Evolutionary conservation across 768 basidiomycete species (phyloP).

Genomic region (Suillus decipiens): DNA sequence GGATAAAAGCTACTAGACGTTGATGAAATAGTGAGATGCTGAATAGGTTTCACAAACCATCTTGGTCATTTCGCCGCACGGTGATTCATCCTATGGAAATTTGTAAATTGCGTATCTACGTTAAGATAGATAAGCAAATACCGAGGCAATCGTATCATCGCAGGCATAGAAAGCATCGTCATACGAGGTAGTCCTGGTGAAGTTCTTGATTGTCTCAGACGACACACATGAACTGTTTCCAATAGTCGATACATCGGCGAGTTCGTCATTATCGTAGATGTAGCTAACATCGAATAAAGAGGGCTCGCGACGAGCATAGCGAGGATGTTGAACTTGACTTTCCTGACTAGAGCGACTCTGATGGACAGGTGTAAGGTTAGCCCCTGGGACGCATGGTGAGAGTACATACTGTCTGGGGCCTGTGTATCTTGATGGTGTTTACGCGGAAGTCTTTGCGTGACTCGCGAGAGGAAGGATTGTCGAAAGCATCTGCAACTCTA

Average conservation of each 20-base stretch:
- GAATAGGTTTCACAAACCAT: constrained; percentile 23
- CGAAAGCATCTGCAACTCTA: constrained; percentile 33
- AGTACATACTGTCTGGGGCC: constrained; percentile 22
- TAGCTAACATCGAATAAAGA: constrained; percentile 15
- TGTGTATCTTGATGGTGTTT: constrained; percentile 26
- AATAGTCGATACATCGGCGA: constrained; percentile 10
- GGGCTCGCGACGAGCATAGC: constrained; percentile 12
- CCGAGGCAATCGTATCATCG: constrained; percentile 16
- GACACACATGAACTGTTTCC: constrained; percentile 17
- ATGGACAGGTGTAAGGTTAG: background rate
- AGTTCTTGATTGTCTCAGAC: constrained; percentile 4
- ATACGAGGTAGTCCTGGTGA: background rate
- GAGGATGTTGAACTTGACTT: constrained; percentile 11
- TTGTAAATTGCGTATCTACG: constrained; percentile 8
- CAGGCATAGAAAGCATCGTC: constrained; percentile 9
- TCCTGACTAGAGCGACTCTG: constrained; percentile 24
- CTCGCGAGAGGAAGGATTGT: constrained; percentile 23
- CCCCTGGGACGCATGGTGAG: background rate
- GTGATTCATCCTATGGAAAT: constrained; percentile 17
- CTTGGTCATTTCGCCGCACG: constrained; percentile 21
- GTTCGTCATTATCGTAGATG: constrained; percentile 22
- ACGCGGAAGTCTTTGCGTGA: constrained; percentile 23
- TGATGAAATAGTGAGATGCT: constrained; percentile 12
- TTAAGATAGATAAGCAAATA: constrained; percentile 8
- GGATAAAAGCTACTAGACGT: constrained; percentile 19